Base-by-base conservation (phyloP, 2,329 filamentous ascomycete species). In the Stagonosporopsis tanaceti region DNA sequence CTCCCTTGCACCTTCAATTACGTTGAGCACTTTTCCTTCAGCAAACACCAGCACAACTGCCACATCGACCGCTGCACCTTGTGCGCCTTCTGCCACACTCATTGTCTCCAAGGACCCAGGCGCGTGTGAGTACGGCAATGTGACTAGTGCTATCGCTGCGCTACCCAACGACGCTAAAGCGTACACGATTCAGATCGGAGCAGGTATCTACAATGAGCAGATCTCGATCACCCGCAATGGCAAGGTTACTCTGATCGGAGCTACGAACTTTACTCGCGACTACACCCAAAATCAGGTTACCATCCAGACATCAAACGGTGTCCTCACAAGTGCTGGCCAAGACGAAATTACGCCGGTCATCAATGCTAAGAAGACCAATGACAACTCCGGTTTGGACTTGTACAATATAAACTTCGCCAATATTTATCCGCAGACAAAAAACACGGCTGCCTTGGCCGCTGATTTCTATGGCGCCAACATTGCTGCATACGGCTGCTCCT, bases 401-500 rank as follows among this genome's bases (percentile, higher is more conserved):
- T 64, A 65, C 45, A 65, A 65, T 30, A 64, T 65, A 65, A 83
- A 86, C 64, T 79, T 84, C 65, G 72, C 48, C 47, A 74, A 74
- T 5, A 59, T 62, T 1, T 69, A 65, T 24, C 65, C 66, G n/a
- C 61, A 63, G 39, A 67, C 61, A 8, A 59, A 56, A 8, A 75
- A 75, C 35, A 75, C 71, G 25, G 74, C 73, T 25, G 75, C 75
- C 8, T 27, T 67, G 30, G 84, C 84, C 2, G 62, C 85, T 6
- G 79, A 79, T 37, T 82, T 84, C 11, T 80, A 82, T 45, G 80
- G 74, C 12, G 75, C 70, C 24, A 70, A 80, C 25, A 81, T 84
- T 71, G 82, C 81, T 22, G 85, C 83, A 70, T 86, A 86, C 63
- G 83, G 77, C 27, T 82, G 81, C 56, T 76, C 79, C 35, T 77